These are phyloP conservation scores for Microbotryum intermedium DNA, from an alignment of 1,284 basidiomycete genomes.

Conservation along the genomic window DNA sequence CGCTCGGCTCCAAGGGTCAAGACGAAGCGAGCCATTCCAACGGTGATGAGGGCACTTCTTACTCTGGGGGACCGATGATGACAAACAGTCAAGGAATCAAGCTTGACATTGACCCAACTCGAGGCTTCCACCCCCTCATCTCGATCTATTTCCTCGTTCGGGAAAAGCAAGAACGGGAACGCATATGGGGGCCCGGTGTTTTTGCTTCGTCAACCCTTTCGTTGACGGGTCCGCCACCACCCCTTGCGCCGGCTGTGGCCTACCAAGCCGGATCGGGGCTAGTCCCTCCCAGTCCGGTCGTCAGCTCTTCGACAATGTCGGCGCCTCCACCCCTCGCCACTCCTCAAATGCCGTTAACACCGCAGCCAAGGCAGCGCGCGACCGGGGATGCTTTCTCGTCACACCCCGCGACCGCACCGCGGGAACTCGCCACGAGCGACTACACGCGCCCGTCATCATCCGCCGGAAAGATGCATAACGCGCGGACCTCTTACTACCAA, in stretches of 20 bases:
- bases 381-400: conserved; percentile 20
- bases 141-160: conserved; percentile 93
- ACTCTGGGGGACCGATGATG: background rate
- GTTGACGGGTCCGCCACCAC: conserved; percentile 36
- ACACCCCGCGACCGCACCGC: conserved; percentile 13
- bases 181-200: conserved; percentile 82
- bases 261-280: conserved; percentile 21
- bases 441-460: background rate
- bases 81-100: background rate
- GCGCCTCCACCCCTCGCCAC: conserved; percentile 12
- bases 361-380: conserved; percentile 26
- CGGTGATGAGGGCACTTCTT: background rate
- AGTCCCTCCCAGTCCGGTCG: conserved; percentile 3
- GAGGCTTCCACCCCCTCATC: conserved; percentile 86
- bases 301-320: conserved; percentile 3
- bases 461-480: background rate
- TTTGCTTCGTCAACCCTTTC: conserved; percentile 85
- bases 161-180: conserved; percentile 90
- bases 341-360: conserved; percentile 18
- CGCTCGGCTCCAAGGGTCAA: background rate
- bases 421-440: background rate
- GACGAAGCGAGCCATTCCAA: conserved; percentile 9
- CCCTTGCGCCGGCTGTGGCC: conserved; percentile 31
- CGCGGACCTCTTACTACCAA: conserved; percentile 5
- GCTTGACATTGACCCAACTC: conserved; percentile 61